Evolutionary conservation across 805 yeast species (phyloP), one percentile per base, ranked within the genome.

Genomic region (Yamadazyma sp.): DNA sequence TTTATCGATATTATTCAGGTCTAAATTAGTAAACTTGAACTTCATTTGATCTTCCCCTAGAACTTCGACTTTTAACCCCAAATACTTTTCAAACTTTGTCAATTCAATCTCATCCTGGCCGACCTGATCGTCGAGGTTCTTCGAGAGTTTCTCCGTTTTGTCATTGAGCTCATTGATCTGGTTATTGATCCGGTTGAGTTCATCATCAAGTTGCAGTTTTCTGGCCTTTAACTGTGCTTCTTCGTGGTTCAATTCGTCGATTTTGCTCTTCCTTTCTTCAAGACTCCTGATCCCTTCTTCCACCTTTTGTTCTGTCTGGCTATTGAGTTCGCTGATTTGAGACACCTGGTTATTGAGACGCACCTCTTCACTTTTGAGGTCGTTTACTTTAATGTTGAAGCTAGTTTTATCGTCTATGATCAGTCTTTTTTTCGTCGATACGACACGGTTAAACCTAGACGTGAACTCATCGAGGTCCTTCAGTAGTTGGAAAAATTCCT

Each of bases 31-130:
- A 49, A 80, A 81, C 3, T 62, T 57, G 48, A 82, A 76, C 40
- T 57, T 59, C 29, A 82, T 52, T 22, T 68, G 46, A 37, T 73
- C 77, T 6, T 67, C 71, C 13, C 60, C 56, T 1, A 75, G 55
- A 3, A 78, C 79, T 38, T 74, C 77, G 13, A 82, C 70, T 23
- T 62, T 60, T 39, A 82, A 52, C 1, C 88, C 87, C 29, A 80
- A 58, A 33, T 77, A 59, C 25, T 62, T 55, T 43, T 81, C 84
- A 56, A 71, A 77, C 27, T 71, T 62, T 12, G 59, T 39, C 27
- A 77, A 60, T 50, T 81, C 86, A 0, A 78, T 78, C 11, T 61
- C 59, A 41, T 79, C 78, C 27, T 60, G 62, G 19, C 60, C 61
- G 6, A 70, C 59, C 49, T 81, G 85, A 7, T 19, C 44, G 13